Conservation (phyloP, 2,329 filamentous ascomycete genomes). For the Fusarium mangiferae region DNA sequence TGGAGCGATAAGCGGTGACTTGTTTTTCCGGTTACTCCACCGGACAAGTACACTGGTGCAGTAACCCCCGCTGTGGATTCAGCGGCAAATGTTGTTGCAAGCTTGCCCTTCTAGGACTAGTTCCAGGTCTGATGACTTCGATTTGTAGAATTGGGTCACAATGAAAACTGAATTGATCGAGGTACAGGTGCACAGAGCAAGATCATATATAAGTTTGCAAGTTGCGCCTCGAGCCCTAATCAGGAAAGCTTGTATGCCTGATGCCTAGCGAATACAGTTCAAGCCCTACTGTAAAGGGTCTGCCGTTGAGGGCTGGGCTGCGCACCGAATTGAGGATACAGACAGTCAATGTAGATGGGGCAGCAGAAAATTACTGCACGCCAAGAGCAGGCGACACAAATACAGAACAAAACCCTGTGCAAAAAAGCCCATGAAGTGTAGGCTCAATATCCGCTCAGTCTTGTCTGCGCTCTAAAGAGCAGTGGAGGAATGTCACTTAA, state of each 20-base stretch:
- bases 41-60: neutral
- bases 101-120: constrained; percentile 31
- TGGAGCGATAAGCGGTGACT: constrained; percentile 33
- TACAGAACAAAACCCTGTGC: neutral
- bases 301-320: neutral
- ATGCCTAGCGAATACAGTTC: neutral
- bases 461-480: neutral
- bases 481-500: constrained; percentile 33
- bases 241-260: neutral
- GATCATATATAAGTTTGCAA: neutral
- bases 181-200: neutral
- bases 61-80: constrained; percentile 34
- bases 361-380: constrained; percentile 2
- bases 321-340: neutral
- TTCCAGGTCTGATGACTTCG: neutral
- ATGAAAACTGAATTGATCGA: constrained; percentile 6
- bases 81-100: constrained; percentile 35
- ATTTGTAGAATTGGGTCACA: constrained; percentile 1
- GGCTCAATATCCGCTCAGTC: constrained; percentile 19
- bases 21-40: constrained; percentile 29
- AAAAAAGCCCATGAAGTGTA: neutral
- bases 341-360: neutral
- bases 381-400: constrained; percentile 16
- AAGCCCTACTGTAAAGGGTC: neutral
- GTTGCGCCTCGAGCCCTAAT: neutral